Evolutionary conservation across 2,329 filamentous ascomycete species (phyloP), one percentile per base, ranked within the genome.

Genomic region (Aspergillus calidoustus): DNA sequence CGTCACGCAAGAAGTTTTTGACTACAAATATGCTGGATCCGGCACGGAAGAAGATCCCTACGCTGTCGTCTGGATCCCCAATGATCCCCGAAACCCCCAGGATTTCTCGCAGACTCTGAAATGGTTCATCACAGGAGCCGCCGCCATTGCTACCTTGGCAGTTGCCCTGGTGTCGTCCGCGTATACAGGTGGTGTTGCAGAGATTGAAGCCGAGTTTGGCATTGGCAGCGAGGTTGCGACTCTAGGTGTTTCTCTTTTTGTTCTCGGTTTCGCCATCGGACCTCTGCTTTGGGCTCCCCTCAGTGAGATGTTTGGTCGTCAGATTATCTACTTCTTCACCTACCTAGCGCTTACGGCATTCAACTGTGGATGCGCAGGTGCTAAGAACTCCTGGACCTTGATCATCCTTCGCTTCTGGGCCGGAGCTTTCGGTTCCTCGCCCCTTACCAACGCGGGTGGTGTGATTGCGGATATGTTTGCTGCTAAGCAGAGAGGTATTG

Each of bases 341-440:
- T 77, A 77, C 49, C 61, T 69, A 22, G 69, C 72, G 0, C 81
- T 90, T 61, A 84, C 84, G 1, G 83, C 82, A 1, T 91, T 91
- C 72, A 89, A 86, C 67, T 86, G 83, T 23, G 88, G 81, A 4
- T 82, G 81, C 19, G 84, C 86, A 1, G 87, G 83, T 8, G 78
- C 84, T 0, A 77, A 84, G 60, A 87, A 84, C 66, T 86, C 89
- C 62, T 79, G 79, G 52, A 84, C 85, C 1, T 77, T 92, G 2
- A 76, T 91, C 34, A 81, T 90, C n/a, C 79, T 90, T 44, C 85
- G 89, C 43, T 91, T 91, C 78, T 86, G 91, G 57, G 85, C 85
- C 6, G 86, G 87, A 43, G 76, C 84, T 7, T 89, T 88, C 69
- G 87, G 86, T 9, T 85, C 85, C 1, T 86, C 85, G 7, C 84